A percentile compares a stretch with the other conserved stretches of the same genome.
phyloP scores from a whole-genome alignment of 1,139 yeast genomes.

The Yamadazyma diospyri region DNA sequence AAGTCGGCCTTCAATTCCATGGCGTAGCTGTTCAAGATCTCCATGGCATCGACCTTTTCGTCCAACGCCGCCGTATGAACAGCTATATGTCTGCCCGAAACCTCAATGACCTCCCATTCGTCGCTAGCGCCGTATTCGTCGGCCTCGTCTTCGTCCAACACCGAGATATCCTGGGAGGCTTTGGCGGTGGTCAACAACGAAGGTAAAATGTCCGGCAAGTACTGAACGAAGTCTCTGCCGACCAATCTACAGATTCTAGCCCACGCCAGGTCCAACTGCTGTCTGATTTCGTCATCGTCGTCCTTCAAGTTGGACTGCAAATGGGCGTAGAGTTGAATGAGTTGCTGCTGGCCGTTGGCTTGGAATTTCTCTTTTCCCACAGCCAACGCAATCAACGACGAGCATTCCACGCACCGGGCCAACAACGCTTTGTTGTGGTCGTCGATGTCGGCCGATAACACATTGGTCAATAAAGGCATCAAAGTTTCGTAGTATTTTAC shows the following conservation, averaged over 20 bases:
- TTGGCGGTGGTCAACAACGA: slow-evolving; percentile 81
- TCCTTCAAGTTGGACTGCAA: slow-evolving; percentile 53
- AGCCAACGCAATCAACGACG: slow-evolving; percentile 92
- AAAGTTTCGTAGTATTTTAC: slow-evolving; percentile 89
- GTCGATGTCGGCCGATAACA: slow-evolving; percentile 75
- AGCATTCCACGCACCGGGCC: slow-evolving; percentile 94
- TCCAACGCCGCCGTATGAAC: slow-evolving; percentile 90
- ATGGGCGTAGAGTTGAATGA: slow-evolving; percentile 65
- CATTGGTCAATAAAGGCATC: slow-evolving; percentile 85
- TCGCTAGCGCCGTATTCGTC: slow-evolving; percentile 81
- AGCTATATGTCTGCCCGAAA: slow-evolving; percentile 91
- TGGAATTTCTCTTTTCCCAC: slow-evolving; percentile 90
- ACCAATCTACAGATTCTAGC: slow-evolving; percentile 85
- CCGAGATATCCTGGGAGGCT: slow-evolving; percentile 83
- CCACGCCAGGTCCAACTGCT: slow-evolving; percentile 94
- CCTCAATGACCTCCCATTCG: slow-evolving; percentile 92
- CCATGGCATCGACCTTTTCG: slow-evolving; percentile 91
- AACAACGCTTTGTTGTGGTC: slow-evolving; percentile 75
- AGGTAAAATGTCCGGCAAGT: slow-evolving; percentile 83
- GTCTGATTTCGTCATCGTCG: slow-evolving; percentile 82
- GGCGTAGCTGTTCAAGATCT: slow-evolving; percentile 82
- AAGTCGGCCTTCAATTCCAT: slow-evolving; percentile 79
- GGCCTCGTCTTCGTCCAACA: slow-evolving; percentile 84
- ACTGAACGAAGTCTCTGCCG: slow-evolving; percentile 85
- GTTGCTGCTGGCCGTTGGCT: slow-evolving; percentile 63